Evolutionary conservation across 2,329 filamentous ascomycete genomes (phyloP), one percentile per base, ranked within the genome.

Genomic region (Falciphora oryzae): DNA sequence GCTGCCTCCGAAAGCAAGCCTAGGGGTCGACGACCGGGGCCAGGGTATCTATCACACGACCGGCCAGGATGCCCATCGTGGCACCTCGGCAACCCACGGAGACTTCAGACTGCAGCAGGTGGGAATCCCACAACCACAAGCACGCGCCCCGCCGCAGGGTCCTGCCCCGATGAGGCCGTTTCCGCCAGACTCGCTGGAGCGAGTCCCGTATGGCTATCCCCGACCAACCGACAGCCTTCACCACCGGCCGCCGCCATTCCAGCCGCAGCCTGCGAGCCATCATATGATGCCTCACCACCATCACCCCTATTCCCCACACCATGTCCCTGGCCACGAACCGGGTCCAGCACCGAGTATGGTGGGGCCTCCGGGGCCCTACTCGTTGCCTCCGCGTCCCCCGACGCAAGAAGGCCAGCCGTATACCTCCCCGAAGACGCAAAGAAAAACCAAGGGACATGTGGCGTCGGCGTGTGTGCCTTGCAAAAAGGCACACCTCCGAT

Each of bases 391-490:
- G 8, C 75, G 65, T 61, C 71, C 65, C 64, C 74, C 67, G 35
- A 72, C 75, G 11, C 72, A 76, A n/a, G 83, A 86, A 53, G 75
- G 74, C 29, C 75, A 79, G 50, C 75, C 79, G 3, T 83, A 81
- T 67, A 76, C 79, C 14, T 86, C 85, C 56, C 83, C 85, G 2
- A 88, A 86, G 70, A 80, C 84, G 8, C 85, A 87, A 67, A 81
- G 87, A 69, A 89, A 89, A 74, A 88, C 89, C 7, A 92, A 92
- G 73, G 89, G 90, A 18, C 91, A 95, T 78, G 91, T 94, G 63
- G 90, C 90, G 62, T 93, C 90, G 50, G 91, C 91, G 31, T 95
- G 91, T 74, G 88, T 94, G 69, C 92, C 92, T 66, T 95, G 91
- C 79, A 94, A 94, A 74, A 88, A 87, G 75, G 91, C 91, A 53